A percentile compares a stretch with the other conserved stretches of the same genome.
Conservation (phyloP, 164 flowering plant genomes). For the Stephania yunnanensis region DNA sequence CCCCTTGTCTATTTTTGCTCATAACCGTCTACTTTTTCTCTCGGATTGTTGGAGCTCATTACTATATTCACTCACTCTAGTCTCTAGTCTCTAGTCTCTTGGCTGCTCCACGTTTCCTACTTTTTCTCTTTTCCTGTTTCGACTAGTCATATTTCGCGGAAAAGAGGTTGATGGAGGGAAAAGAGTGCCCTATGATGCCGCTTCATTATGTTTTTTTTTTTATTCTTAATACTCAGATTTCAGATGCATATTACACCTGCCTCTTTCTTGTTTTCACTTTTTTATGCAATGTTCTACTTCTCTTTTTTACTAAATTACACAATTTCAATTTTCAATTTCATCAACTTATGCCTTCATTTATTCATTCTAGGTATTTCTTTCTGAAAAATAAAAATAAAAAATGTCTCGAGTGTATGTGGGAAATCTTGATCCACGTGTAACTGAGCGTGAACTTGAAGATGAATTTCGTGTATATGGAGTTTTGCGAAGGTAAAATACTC, state of each 20-base stretch:
- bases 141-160: too few species aligned
- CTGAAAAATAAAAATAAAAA: neutral
- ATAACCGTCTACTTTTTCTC: too few species aligned
- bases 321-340: neutral
- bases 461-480: constrained; percentile 65
- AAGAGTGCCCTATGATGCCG: too few species aligned
- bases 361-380: neutral
- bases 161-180: too few species aligned
- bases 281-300: neutral
- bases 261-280: neutral
- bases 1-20: too few species aligned
- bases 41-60: too few species aligned
- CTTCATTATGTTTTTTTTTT: too few species aligned
- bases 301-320: neutral
- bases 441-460: constrained; percentile 72
- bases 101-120: too few species aligned
- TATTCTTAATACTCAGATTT: too few species aligned
- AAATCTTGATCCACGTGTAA: constrained; percentile 56
- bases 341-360: neutral
- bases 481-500: constrained; percentile 41
- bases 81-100: too few species aligned
- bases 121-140: too few species aligned
- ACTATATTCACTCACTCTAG: too few species aligned
- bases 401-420: constrained; percentile 84
- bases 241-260: neutral